A percentile compares a stretch with the other conserved stretches of the same genome.
Evolutionary conservation across 164 flowering plant genomes (phyloP).

Genomic region (Aristolochia californica): DNA sequence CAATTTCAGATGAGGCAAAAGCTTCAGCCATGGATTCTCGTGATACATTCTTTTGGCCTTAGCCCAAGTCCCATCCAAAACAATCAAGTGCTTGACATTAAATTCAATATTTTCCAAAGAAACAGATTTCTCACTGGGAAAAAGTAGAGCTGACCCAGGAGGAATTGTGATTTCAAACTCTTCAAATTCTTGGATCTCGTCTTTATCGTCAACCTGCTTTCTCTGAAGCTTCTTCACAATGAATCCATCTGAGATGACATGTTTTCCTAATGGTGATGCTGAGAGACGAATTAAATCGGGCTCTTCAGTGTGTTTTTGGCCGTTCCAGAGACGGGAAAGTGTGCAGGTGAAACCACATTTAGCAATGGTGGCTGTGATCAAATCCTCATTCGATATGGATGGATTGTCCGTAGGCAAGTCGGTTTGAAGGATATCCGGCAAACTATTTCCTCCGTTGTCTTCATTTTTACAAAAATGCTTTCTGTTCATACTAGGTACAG

Average conservation of each 20-base stretch:
- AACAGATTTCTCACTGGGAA: slow-evolving; percentile 48
- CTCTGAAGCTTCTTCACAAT: slow-evolving; percentile 40
- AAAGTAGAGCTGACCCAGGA: slow-evolving; percentile 59
- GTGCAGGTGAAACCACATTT: slow-evolving; percentile 32
- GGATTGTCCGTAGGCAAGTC: not conserved
- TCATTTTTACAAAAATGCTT: too few species aligned
- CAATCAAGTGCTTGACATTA: slow-evolving; percentile 67
- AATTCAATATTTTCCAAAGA: slow-evolving; percentile 28
- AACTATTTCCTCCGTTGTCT: too few species aligned
- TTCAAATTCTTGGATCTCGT: slow-evolving; percentile 28
- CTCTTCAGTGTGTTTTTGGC: slow-evolving; percentile 1
- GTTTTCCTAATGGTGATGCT: slow-evolving; percentile 15
- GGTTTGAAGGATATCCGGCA: too few species aligned
- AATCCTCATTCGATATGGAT: not conserved
- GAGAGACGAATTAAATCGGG: slow-evolving; percentile 31
- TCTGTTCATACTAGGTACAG: too few species aligned
- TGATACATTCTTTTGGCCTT: slow-evolving; percentile 72
- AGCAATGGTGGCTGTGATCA: slow-evolving; percentile 11
- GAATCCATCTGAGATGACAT: slow-evolving; percentile 44
- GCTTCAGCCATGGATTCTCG: slow-evolving; percentile 86
- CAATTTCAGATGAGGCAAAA: slow-evolving; percentile 72
- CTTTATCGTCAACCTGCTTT: slow-evolving; percentile 8
- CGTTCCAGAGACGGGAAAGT: slow-evolving; percentile 16
- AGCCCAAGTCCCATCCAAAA: slow-evolving; percentile 89
- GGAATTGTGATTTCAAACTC: slow-evolving; percentile 57